phyloP scores from a whole-genome alignment of 2,329 filamentous ascomycete genomes.

The Botrytis paeoniae region DNA sequence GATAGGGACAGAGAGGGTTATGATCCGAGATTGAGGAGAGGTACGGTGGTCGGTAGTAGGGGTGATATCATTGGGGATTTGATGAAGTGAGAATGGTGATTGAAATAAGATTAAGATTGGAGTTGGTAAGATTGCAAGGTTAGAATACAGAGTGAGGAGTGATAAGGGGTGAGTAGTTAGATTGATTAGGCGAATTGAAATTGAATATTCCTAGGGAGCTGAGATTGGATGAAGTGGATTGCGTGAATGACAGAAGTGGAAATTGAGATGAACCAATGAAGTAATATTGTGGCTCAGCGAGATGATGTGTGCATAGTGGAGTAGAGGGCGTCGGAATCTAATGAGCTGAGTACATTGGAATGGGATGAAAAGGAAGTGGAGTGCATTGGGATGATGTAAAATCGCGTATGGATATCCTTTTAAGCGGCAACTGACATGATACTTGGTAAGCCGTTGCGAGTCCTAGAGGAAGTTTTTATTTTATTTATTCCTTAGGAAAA shows the following conservation, averaged over 20 bases:
- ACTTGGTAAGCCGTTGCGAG: background rate
- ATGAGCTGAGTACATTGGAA: background rate
- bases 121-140: background rate
- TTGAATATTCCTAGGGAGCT: background rate
- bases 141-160: background rate
- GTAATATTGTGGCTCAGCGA: background rate
- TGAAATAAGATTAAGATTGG: background rate
- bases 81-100: background rate
- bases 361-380: background rate
- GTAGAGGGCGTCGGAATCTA: no score
- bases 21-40: conserved; percentile 16
- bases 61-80: background rate
- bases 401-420: background rate
- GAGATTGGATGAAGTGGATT: background rate
- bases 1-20: conserved; percentile 5
- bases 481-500: background rate
- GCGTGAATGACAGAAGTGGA: background rate
- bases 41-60: background rate
- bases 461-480: background rate
- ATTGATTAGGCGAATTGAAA: background rate
- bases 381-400: background rate
- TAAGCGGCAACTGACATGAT: background rate
- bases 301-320: background rate
- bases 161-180: background rate
- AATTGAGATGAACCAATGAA: background rate